Evolutionary conservation across 2,329 filamentous ascomycete genomes (phyloP).

Genomic region (Neofusicoccum cordaticola): DNA sequence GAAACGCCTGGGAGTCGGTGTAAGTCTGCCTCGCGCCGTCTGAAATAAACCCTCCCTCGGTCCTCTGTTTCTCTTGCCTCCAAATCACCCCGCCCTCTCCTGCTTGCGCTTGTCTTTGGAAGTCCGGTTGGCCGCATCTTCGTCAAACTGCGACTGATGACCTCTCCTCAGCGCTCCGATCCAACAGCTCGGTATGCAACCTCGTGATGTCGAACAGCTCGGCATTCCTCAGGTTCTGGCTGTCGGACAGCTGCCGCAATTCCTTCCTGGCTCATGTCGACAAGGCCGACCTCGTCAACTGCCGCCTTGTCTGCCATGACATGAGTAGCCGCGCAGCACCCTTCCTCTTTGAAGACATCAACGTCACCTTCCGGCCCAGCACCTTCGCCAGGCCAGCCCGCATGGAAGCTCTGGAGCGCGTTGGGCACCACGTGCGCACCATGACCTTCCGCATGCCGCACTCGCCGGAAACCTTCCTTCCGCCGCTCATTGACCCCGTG

Average conservation of each 20-base stretch:
- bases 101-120: neutral
- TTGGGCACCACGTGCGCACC: conserved; percentile 76
- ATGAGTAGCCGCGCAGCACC: conserved; percentile 69
- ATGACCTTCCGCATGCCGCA: conserved; percentile 77
- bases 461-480: conserved; percentile 73
- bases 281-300: conserved; percentile 41
- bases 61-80: conserved; percentile 7
- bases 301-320: conserved; percentile 67
- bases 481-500: conserved; percentile 75
- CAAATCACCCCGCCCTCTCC: neutral
- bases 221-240: conserved; percentile 50
- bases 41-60: conserved; percentile 13
- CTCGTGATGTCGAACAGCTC: conserved; percentile 49
- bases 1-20: conserved; percentile 25
- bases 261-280: conserved; percentile 42
- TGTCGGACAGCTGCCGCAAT: conserved; percentile 47
- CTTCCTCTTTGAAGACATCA: conserved; percentile 65
- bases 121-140: neutral
- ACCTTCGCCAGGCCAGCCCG: conserved; percentile 73
- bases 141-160: conserved; percentile 23
- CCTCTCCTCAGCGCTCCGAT: conserved; percentile 38
- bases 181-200: conserved; percentile 48
- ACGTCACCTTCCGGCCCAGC: conserved; percentile 68
- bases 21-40: conserved; percentile 12
- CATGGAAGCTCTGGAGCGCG: conserved; percentile 69